A percentile compares a stretch with the other conserved stretches of the same genome.
phyloP scores from a whole-genome alignment of 305 asterid genomes.

The Plantago rigida region DNA sequence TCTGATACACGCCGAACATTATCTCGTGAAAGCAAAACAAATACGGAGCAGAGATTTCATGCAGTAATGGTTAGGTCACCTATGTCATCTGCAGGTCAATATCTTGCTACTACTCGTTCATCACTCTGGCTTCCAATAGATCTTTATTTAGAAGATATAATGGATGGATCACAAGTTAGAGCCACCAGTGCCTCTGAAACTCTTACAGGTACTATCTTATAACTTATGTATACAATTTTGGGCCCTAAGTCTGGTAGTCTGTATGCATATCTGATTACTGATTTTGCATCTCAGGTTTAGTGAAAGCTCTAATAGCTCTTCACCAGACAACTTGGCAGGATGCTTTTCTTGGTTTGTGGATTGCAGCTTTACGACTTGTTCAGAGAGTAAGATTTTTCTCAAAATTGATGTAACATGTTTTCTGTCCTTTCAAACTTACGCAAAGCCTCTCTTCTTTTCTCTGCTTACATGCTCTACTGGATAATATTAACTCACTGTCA shows the following conservation, averaged over 20 bases:
- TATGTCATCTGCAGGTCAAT: constrained; percentile 51
- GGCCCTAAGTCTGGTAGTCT: constrained; percentile 19
- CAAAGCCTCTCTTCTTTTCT: constrained; percentile 13
- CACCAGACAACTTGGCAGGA: constrained; percentile 82
- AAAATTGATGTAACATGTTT: constrained; percentile 17
- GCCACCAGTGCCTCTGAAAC: constrained; percentile 79
- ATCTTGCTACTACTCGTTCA: constrained; percentile 50
- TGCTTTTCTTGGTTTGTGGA: constrained; percentile 86
- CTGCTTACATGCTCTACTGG: constrained; percentile 17
- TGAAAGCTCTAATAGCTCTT: constrained; percentile 77
- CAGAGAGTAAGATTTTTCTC: constrained; percentile 59
- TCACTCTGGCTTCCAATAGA: constrained; percentile 86
- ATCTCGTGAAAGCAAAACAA: constrained; percentile 61
- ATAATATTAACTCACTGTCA: constrained; percentile 13
- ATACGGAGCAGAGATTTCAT: constrained; percentile 53
- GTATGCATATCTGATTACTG: constrained; percentile 23
- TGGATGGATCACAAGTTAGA: constrained; percentile 76
- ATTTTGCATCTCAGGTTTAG: constrained; percentile 55
- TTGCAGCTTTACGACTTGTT: constrained; percentile 78
- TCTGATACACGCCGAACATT: constrained; percentile 50
- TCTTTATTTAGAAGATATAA: constrained; percentile 74
- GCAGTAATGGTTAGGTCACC: constrained; percentile 53
- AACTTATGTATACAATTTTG: not conserved
- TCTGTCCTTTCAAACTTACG: constrained; percentile 19
- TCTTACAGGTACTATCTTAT: constrained; percentile 49